Evolutionary conservation across 345 rosid species (phyloP).

Genomic region (Moringa oleifera): DNA sequence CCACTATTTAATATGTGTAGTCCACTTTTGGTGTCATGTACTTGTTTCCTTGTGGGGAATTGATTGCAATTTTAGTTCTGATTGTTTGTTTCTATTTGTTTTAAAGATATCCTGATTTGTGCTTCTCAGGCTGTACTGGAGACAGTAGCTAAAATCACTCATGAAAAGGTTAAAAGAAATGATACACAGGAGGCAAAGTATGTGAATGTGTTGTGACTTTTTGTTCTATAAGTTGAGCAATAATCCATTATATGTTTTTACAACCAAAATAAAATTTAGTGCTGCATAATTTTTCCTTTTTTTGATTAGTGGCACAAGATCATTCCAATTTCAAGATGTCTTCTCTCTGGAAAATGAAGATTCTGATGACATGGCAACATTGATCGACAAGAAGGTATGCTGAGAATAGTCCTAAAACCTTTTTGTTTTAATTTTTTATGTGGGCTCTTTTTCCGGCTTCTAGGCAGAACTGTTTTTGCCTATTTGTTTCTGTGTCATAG

Average conservation of each 20-base stretch:
- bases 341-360: constrained; percentile 92
- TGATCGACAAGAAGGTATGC: constrained; percentile 89
- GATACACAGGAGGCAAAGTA: constrained; percentile 78
- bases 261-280: constrained; percentile 2
- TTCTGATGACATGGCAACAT: constrained; percentile 77
- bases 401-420: constrained; percentile 5
- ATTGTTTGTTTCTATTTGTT: background rate
- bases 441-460: background rate
- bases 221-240: background rate
- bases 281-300: background rate
- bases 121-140: constrained; percentile 79
- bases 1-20: too few species aligned
- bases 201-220: constrained; percentile 7
- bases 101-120: constrained; percentile 18
- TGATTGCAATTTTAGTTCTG: background rate
- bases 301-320: constrained; percentile 57
- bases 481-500: constrained; percentile 5
- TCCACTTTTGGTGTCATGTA: background rate
- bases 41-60: background rate
- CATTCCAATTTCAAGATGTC: constrained; percentile 90
- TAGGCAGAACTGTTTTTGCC: background rate
- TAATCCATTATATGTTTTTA: background rate
- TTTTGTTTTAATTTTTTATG: background rate
- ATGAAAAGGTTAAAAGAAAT: constrained; percentile 75
- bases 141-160: constrained; percentile 92